Percentiles rank a stretch among this genome's conserved stretches.
These are phyloP conservation scores for Penicillium maclennaniae DNA, from an alignment of 495 filamentous ascomycete genomes.

Conservation along the genomic window DNA sequence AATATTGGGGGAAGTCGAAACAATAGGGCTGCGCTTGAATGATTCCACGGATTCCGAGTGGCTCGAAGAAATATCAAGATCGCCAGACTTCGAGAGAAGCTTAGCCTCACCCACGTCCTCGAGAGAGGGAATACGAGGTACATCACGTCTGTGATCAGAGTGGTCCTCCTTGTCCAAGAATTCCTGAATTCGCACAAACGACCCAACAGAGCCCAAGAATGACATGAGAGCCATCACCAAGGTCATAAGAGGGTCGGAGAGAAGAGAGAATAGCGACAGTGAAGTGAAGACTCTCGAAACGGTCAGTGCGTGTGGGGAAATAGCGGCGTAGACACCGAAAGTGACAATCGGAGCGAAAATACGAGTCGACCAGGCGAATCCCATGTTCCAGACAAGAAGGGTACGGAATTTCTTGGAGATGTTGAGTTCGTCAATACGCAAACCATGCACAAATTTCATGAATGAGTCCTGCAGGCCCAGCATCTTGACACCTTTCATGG, in stretches of 20 bases:
- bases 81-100: slow-evolving; percentile 14
- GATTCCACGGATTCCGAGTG: slow-evolving; percentile 25
- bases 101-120: slow-evolving; percentile 24
- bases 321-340: slow-evolving; percentile 47
- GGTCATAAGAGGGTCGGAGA: slow-evolving; percentile 51
- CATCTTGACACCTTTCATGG: slow-evolving; percentile 63
- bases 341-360: slow-evolving; percentile 51
- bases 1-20: slow-evolving; percentile 18
- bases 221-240: slow-evolving; percentile 56
- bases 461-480: slow-evolving; percentile 46
- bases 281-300: slow-evolving; percentile 55
- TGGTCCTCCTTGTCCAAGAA: slow-evolving; percentile 49
- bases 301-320: slow-evolving; percentile 47
- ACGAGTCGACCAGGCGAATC: slow-evolving; percentile 48
- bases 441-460: slow-evolving; percentile 40
- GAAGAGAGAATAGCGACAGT: slow-evolving; percentile 56
- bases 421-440: slow-evolving; percentile 54
- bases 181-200: slow-evolving; percentile 55
- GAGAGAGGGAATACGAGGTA: slow-evolving; percentile 16
- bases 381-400: slow-evolving; percentile 53
- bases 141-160: slow-evolving; percentile 26
- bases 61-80: slow-evolving; percentile 20
- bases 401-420: slow-evolving; percentile 54
- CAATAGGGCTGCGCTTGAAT: slow-evolving; percentile 18
- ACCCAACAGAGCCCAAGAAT: slow-evolving; percentile 52